Evolutionary conservation across 805 yeast species (phyloP), one percentile per base, ranked within the genome.

Genomic region (Candida fluviatilis): DNA sequence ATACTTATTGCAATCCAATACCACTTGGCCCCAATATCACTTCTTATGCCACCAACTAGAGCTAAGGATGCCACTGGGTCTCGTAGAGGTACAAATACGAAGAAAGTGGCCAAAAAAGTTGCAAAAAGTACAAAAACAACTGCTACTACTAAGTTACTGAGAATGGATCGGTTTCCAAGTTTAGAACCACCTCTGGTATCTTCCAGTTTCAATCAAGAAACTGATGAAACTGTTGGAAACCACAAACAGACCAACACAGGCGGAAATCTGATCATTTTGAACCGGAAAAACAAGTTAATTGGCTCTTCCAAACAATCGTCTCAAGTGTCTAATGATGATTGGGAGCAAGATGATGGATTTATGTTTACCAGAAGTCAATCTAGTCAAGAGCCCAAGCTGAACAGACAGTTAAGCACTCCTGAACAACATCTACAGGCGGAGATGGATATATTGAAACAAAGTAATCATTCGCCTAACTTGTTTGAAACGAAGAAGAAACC

Each of bases 261-360:
- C n/a, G n/a, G 15, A 5, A 26, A 6, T 5, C 27, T 33, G 27
- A 12, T 33, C n/a, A 33, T 33, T 14, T 33, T 33, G 35, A 33
- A 33, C 15, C 6, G 35, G 10, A 33, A 33, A 18, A 33, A 33
- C 14, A 33, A 33, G 15, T 13, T 19, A 6, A 8, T 26, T 8
- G 28, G 18, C 4, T 33, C 35, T 13, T 33, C 35, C 15, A 27
- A 33, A 15, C 27, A 33, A 10, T 23, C 27, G 14, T 16, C 32
- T 6, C 16, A 13, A 10, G 17, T 19, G 5, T 18, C 26, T 5
- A 5, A 18, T 10, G 24, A 21, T 19, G 35, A 33, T 23, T 33
- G 35, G 35, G 35, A 33, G 14, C 35, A 59, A 29, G 67, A 61
- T 41, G 66, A 60, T 23, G 68, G 62, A 13, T 62, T 62, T 38